Evolutionary conservation across 2,329 filamentous ascomycete species (phyloP).

Genomic region (Xylariaceae sp.): DNA sequence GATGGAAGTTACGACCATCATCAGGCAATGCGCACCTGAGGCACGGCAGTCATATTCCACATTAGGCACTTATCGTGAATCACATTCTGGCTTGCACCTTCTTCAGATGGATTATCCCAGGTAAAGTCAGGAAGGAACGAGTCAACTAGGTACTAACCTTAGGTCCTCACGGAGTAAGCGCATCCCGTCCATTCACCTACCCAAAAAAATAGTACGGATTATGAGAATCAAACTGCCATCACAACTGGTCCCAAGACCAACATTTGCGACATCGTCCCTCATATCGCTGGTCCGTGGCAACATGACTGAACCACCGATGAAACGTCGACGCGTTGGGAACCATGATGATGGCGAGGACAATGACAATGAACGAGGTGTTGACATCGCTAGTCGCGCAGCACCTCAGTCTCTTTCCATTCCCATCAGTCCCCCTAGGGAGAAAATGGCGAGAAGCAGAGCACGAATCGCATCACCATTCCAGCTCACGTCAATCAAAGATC

Average conservation of each 20-base stretch:
- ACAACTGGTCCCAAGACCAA: background rate
- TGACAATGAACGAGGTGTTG: constrained; percentile 1
- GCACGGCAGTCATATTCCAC: too few relatives aligned
- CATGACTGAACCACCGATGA: constrained; percentile 27
- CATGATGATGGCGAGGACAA: constrained; percentile 11
- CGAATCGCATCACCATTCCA: constrained; percentile 59
- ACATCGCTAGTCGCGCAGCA: constrained; percentile 8
- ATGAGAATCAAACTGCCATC: background rate
- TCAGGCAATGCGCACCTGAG: too few relatives aligned
- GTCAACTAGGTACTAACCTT: too few relatives aligned
- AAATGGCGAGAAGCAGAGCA: constrained; percentile 11
- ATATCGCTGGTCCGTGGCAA: background rate
- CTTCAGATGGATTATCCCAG: too few relatives aligned
- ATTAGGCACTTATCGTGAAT: too few relatives aligned
- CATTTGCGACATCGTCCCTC: background rate
- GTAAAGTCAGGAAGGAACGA: too few relatives aligned
- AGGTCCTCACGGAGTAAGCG: too few relatives aligned
- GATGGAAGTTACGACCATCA: too few relatives aligned
- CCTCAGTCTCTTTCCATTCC: constrained; percentile 34
- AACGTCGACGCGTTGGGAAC: constrained; percentile 25
- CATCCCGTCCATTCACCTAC: too few relatives aligned
- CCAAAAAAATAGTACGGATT: background rate
- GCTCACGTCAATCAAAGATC: constrained; percentile 63
- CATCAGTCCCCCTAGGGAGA: constrained; percentile 45
- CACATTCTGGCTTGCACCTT: too few relatives aligned